Percentiles rank a stretch among this genome's conserved stretches.
phyloP scores from a whole-genome alignment of 2,329 filamentous ascomycete genomes.

The Colletotrichum liaoningense region DNA sequence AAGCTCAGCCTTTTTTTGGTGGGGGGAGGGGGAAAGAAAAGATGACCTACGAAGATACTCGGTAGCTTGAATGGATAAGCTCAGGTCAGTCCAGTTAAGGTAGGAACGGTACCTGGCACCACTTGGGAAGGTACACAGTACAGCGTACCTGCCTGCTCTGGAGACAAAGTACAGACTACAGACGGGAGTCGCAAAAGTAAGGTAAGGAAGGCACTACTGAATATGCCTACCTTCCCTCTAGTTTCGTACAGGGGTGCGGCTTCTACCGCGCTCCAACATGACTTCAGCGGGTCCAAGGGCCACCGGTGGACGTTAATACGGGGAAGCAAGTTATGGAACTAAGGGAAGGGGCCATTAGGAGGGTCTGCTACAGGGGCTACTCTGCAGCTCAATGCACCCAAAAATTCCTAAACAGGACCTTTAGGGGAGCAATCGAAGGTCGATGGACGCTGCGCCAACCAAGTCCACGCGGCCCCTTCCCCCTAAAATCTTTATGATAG shows the following conservation, averaged over 20 bases:
- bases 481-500: background rate
- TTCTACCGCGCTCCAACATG: background rate
- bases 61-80: background rate
- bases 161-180: background rate
- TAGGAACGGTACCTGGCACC: too few species aligned
- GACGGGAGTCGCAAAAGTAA: too few species aligned
- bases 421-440: background rate
- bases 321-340: background rate
- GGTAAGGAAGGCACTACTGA: background rate
- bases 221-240: too few species aligned
- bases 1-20: constrained; percentile 24
- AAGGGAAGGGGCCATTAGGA: too few species aligned
- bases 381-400: background rate
- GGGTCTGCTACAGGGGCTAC: background rate
- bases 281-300: background rate
- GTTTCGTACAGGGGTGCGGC: background rate
- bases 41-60: too few species aligned
- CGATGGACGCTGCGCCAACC: constrained; percentile 1
- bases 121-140: too few species aligned
- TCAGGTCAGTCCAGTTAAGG: background rate
- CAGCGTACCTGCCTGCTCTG: too few species aligned
- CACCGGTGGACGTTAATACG: background rate
- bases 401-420: background rate
- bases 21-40: background rate
- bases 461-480: constrained; percentile 14